These are phyloP conservation scores for Candida stauntonica DNA, from an alignment of 805 yeast genomes.

Conservation along the genomic window DNA sequence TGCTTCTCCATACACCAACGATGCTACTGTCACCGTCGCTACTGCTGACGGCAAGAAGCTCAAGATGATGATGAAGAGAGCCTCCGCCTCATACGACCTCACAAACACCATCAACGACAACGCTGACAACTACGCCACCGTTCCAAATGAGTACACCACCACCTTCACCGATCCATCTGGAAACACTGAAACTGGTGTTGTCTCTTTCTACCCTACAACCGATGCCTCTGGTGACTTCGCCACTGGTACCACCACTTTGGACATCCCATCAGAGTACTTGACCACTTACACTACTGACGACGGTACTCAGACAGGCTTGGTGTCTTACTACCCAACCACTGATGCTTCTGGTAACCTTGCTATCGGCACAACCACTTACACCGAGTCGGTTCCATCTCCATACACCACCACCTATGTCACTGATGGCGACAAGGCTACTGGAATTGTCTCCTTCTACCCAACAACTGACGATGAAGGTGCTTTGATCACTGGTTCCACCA, in stretches of 20 bases:
- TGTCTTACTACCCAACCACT: too few relatives aligned
- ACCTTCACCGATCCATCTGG: conserved; percentile 6
- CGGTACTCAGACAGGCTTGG: too few relatives aligned
- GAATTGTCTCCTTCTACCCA: conserved; percentile 7
- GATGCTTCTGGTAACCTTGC: too few relatives aligned
- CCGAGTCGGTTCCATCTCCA: background rate
- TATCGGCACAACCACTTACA: too few relatives aligned
- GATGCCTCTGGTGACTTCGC: too few relatives aligned
- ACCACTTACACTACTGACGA: too few relatives aligned
- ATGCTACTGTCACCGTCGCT: conserved; percentile 14
- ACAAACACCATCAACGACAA: conserved; percentile 11
- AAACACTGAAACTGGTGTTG: background rate
- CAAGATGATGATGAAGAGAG: conserved; percentile 20
- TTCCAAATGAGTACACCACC: conserved; percentile 10
- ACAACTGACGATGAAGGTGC: conserved; percentile 3
- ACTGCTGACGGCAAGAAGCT: conserved; percentile 18
- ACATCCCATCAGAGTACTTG: too few relatives aligned
- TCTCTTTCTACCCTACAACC: background rate
- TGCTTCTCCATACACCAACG: conserved; percentile 21
- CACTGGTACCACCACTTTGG: conserved; percentile 7
- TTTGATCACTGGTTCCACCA: too few relatives aligned
- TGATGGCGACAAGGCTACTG: conserved; percentile 2
- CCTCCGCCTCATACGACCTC: conserved; percentile 7
- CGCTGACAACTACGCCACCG: too few relatives aligned
- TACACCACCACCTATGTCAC: conserved; percentile 8